Evolutionary conservation across 1,284 basidiomycete species (phyloP), one percentile per base, ranked within the genome.

Genomic region (Quambalaria eucalypti): DNA sequence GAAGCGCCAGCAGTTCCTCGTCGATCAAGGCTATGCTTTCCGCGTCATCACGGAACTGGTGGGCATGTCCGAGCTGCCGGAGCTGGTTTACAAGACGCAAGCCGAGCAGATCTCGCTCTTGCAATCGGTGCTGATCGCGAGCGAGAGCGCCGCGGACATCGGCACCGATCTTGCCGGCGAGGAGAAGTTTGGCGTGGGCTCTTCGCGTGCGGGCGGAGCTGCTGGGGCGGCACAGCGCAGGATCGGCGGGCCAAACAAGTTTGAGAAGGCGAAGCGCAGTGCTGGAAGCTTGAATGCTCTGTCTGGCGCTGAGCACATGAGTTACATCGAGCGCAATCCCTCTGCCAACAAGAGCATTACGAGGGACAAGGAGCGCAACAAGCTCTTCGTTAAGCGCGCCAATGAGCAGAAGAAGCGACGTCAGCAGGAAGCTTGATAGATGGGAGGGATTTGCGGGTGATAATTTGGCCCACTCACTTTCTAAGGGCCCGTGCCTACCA

Each of bases 11-110:
- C 91, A 97, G 70, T 99, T 99, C 80, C 80, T 99, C 64, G 95
- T 99, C 70, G 95, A 98, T 77, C 87, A 96, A 78, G 92, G 92
- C 1, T 98, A 98, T 78, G 88, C 92, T 1, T 98, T 98, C 83
- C 96, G 97, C 77, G 93, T 98, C 54, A 98, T 99, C 77, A 98
- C 95, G 7, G 89, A 95, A 68, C 83, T 99, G 23, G 90, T 95
- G 61, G 95, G 95, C 1, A 81, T 96, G 48, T 85, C 95, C 59
- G 80, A 83, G 48, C 82, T 95, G 71, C 85, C 87, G 1, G 87
- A 90, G 64, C 81, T 98, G 55, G 93, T 97, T 51, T 98, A 95
- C 80, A 84, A 83, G 67, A 90, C 87, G 40, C 84, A 85, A 71
- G 85, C 88, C 63, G 88, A 95, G 74, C 95, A 98, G 79, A 93